Base-by-base conservation (phyloP, 805 yeast genomes). In the Ogataea angusta region DNA sequence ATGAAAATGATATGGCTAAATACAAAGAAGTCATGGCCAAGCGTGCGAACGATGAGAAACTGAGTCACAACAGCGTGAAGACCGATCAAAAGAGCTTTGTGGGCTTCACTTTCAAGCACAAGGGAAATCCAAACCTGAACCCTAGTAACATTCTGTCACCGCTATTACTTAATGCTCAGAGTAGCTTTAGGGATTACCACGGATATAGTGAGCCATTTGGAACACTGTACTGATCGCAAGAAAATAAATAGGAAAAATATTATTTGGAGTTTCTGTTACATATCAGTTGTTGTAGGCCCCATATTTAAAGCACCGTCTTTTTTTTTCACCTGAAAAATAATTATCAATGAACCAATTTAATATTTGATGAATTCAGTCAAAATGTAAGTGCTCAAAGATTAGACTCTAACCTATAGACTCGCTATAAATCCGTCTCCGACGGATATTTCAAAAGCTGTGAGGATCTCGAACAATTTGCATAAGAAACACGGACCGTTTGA, bases 21-120 rank as follows among this genome's bases (percentile, higher is more conserved):
- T 93, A 93, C 68, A 91, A 93, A 56, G 99, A 93, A 56, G 99
- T 93, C 10, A 82, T 93, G 71, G 95, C 91, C 48, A 85, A 95
- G 66, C 88, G 88, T 55, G 86, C 77, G 21, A 86, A 85, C 48
- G 82, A 86, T 54, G 96, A 90, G 60, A 80, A 73, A 47, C 65
- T 90, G 57, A 84, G 93, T 24, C 90, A 83, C 37, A 68, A 76
- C 58, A 73, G 76, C 22, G 73, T 73, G 30, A 71, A 75, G 41
- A 69, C 80, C 16, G 79, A 76, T 23, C 75, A 75, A 46, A 82
- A 85, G 40, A 82, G 83, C 54, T 85, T 93, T 60, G 87, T 91
- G 44, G 99, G 99, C 0, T 93, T 93, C 64, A 93, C 99, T 1
- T 93, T 88, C 68, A 85, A 87, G 64, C 99, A 95, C 62, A 85